These are phyloP conservation scores for Mycosphaerella sp. DNA, from an alignment of 2,329 filamentous ascomycete genomes.

Conservation along the genomic window DNA sequence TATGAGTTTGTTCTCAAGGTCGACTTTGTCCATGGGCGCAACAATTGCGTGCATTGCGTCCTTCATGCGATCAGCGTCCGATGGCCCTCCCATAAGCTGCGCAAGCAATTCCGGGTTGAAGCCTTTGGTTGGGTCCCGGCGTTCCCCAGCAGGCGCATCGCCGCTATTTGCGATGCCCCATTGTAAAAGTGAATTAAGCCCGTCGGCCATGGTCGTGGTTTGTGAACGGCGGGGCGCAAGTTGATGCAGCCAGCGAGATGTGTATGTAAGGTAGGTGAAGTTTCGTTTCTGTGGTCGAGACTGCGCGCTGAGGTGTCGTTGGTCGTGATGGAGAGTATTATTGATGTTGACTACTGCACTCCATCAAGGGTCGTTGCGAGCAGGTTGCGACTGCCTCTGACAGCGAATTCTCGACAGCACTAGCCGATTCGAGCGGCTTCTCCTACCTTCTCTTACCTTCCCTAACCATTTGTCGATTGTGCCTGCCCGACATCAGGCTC, in stretches of 20 bases:
- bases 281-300: not conserved
- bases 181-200: conserved; percentile 69
- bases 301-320: not conserved
- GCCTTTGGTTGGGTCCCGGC: conserved; percentile 34
- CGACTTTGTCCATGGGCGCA: conserved; percentile 48
- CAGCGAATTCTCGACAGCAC: conserved; percentile 9
- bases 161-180: conserved; percentile 64
- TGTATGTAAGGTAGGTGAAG: not conserved
- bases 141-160: conserved; percentile 30
- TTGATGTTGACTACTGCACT: conserved; percentile 6
- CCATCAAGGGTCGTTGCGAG: not conserved
- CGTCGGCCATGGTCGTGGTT: conserved; percentile 17
- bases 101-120: conserved; percentile 66
- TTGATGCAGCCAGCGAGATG: not conserved
- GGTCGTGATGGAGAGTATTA: not conserved
- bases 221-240: not conserved
- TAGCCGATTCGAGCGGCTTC: conserved; percentile 21
- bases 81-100: conserved; percentile 72
- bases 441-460: conserved; percentile 3
- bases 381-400: not conserved
- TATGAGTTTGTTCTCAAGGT: conserved; percentile 67
- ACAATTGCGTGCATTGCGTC: conserved; percentile 71
- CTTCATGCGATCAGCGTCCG: conserved; percentile 88
- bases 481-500: not conserved
- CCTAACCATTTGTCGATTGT: not conserved